Evolutionary conservation across 306 rosid genomes (phyloP).

Genomic region (Gastrolobium bilobum): DNA sequence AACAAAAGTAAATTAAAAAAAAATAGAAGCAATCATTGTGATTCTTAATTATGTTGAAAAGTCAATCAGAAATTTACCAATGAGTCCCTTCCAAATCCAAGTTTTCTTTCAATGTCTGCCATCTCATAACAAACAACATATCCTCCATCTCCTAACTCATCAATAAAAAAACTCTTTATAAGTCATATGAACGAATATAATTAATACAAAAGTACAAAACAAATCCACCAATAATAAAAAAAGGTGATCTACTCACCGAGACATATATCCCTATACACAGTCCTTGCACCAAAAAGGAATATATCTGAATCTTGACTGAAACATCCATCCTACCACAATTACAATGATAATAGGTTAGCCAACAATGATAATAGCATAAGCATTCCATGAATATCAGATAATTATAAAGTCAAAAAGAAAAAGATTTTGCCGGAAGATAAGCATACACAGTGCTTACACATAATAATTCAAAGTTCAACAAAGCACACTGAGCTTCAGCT

Average conservation of each 20-base stretch:
- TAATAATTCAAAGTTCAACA: constrained; percentile 70
- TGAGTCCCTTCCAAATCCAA: constrained; percentile 87
- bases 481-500: constrained; percentile 92
- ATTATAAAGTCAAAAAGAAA: constrained; percentile 2
- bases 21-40: constrained; percentile 29
- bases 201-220: not conserved
- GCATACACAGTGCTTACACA: constrained; percentile 65
- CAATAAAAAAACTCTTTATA: constrained; percentile 45
- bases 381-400: constrained; percentile 35
- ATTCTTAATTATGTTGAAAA: constrained; percentile 33
- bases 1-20: not conserved
- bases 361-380: constrained; percentile 40
- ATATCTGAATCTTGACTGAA: constrained; percentile 85
- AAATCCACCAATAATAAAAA: not conserved
- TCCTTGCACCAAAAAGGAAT: constrained; percentile 90
- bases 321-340: constrained; percentile 74
- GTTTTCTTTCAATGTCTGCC: constrained; percentile 74
- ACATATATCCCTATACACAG: constrained; percentile 82
- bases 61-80: constrained; percentile 61
- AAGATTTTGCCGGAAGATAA: not conserved
- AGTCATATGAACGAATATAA: constrained; percentile 26
- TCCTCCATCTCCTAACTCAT: constrained; percentile 77
- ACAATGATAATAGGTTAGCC: constrained; percentile 33
- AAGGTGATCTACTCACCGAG: constrained; percentile 65
- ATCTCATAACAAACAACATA: constrained; percentile 81